phyloP scores from a whole-genome alignment of 139 green algal genomes.

The Gonium pectorale region DNA sequence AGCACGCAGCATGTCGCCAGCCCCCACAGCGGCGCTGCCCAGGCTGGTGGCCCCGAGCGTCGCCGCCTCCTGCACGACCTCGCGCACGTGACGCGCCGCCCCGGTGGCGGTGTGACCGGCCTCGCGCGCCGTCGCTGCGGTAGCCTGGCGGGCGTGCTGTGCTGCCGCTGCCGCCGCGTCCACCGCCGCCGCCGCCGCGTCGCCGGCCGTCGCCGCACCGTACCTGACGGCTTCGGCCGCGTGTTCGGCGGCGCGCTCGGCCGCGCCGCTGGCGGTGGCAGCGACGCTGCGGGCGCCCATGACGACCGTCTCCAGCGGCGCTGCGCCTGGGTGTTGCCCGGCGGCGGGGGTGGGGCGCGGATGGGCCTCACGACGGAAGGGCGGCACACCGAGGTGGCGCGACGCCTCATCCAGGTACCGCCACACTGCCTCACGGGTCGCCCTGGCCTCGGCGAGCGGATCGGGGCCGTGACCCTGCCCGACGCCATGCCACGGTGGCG shows the following conservation, averaged over 20 bases:
- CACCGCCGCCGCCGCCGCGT: neutral
- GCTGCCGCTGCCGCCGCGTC: neutral
- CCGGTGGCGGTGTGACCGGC: neutral
- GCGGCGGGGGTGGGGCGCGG: no score
- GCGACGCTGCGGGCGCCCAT: no score
- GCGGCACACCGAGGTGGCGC: neutral
- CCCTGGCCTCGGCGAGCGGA: neutral
- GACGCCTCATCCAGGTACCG: slow-evolving; percentile 7
- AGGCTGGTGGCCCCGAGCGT: neutral
- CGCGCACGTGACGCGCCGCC: neutral
- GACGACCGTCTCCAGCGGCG: no score
- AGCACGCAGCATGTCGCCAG: slow-evolving; percentile 18
- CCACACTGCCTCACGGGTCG: neutral
- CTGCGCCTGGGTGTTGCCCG: no score
- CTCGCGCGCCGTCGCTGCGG: no score
- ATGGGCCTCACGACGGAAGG: neutral
- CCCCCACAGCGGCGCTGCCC: slow-evolving; percentile 16
- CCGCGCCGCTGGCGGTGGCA: no score
- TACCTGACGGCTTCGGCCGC: neutral
- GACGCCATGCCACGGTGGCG: neutral
- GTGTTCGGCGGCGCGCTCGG: neutral
- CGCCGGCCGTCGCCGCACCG: neutral
- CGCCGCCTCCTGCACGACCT: neutral
- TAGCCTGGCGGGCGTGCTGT: neutral
- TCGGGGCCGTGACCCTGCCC: neutral